Evolutionary conservation across 495 filamentous ascomycete genomes (phyloP).

Genomic region (Aspergillus leporis): DNA sequence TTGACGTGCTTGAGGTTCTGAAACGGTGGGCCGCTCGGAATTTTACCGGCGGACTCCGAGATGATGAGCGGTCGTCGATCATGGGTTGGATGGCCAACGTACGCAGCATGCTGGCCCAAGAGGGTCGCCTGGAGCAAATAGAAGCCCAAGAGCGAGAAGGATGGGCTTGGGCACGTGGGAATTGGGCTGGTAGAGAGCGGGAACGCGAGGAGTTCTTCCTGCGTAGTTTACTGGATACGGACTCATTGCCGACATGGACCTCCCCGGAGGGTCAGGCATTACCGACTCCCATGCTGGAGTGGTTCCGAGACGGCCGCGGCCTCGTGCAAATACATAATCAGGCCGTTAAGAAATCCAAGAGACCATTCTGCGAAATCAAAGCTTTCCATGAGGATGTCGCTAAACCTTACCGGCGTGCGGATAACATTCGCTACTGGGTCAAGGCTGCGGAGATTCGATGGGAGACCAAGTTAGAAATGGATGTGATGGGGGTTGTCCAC

Average conservation of each 20-base stretch:
- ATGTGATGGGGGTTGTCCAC: constrained; percentile 84
- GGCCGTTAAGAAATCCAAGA: constrained; percentile 76
- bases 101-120: constrained; percentile 68
- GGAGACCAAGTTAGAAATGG: constrained; percentile 83
- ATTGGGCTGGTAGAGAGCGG: constrained; percentile 76
- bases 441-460: constrained; percentile 94
- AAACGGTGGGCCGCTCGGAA: constrained; percentile 86
- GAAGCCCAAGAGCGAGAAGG: constrained; percentile 69
- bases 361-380: constrained; percentile 89
- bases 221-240: constrained; percentile 52
- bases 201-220: constrained; percentile 87
- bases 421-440: constrained; percentile 93
- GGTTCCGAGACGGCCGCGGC: constrained; percentile 73
- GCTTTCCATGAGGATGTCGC: constrained; percentile 83
- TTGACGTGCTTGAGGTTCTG: constrained; percentile 82
- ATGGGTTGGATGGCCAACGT: constrained; percentile 74
- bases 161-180: constrained; percentile 76
- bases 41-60: constrained; percentile 79
- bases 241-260: constrained; percentile 69
- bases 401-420: constrained; percentile 91
- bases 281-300: constrained; percentile 74
- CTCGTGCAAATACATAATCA: constrained; percentile 89
- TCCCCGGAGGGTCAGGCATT: constrained; percentile 55
- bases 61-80: constrained; percentile 72
- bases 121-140: constrained; percentile 70